Evolutionary conservation across 176 grass and related monocot species (phyloP).

Genomic region (Musa beccarii): DNA sequence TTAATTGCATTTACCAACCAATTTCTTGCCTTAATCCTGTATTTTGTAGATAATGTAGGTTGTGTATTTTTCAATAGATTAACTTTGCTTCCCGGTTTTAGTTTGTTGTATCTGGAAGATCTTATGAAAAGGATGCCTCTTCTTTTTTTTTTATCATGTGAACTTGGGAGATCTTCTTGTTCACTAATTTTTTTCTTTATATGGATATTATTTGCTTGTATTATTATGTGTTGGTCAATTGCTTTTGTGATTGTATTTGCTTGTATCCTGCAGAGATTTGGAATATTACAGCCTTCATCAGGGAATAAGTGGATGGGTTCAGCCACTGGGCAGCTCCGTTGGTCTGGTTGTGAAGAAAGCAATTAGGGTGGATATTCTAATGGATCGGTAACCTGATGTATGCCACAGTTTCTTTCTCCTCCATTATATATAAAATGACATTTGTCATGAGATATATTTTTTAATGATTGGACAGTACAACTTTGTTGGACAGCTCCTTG

Average conservation of each 20-base stretch:
- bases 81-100: neutral
- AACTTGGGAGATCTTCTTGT: neutral
- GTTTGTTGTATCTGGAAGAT: neutral
- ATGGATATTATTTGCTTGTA: neutral
- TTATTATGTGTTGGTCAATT: neutral
- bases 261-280: constrained; percentile 6
- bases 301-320: constrained; percentile 4
- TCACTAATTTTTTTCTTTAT: neutral
- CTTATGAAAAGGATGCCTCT: too few relatives aligned
- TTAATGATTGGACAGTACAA: constrained; percentile 15
- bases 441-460: neutral
- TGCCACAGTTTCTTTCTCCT: neutral
- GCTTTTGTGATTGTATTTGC: neutral
- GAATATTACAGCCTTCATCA: neutral
- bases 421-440: neutral
- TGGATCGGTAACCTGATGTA: constrained; percentile 13
- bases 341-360: constrained; percentile 16
- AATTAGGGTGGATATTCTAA: constrained; percentile 13
- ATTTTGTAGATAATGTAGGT: neutral
- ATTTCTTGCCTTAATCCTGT: neutral
- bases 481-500: constrained; percentile 20
- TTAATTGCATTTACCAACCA: neutral
- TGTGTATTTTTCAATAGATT: neutral
- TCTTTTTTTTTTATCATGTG: too few relatives aligned
- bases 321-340: constrained; percentile 4